Base-by-base conservation (phyloP, 2,329 filamentous ascomycete species). In the Parastagonospora avenae region DNA sequence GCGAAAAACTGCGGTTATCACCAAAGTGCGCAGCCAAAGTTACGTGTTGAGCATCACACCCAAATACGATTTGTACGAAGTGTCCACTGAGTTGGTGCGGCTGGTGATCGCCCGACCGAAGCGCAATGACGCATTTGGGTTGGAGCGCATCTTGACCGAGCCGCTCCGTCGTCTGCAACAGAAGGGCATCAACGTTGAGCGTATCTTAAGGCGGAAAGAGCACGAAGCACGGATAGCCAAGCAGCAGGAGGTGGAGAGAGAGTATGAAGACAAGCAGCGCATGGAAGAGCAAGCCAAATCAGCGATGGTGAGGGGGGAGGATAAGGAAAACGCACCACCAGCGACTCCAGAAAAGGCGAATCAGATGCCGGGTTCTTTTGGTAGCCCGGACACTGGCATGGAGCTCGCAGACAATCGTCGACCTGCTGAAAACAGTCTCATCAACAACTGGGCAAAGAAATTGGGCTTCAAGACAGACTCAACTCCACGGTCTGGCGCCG, bases 111-210 rank as follows among this genome's bases (percentile, higher is more conserved):
- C 85, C 45, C 85, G 91, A 16, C 92, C 93, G 7, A 92, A 90
- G 61, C 90, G 96, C 64, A 93, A 90, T 58, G 92, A 93, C 2
- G 91, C 91, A 47, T 83, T 97, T 48, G 93, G 94, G 46, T 85
- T 99, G 48, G 94, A 97, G 74, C 92, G 91, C 46, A 88, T 99
- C 56, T 78, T 99, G 32, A 93, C 90, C 50, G 86, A 94, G 8
- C 91, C 93, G 62, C 80, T 99, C 19, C 83, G 89, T 40, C 87
- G 92, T 44, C 77, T 99, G 35, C 87, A 91, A 63, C 86, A 87
- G 53, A 91, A 94, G 57, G 94, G 94, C 1, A 97, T 97, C 79
- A 97, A 99, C 61, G 94, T 99, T 33, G 91, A 97, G 67, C 88
- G 94, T 42, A 97, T 99, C 55, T 80, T 99, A 16, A 85, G 91